phyloP scores from a whole-genome alignment of 257 asterid genomes.

The Solanum virginianum region DNA sequence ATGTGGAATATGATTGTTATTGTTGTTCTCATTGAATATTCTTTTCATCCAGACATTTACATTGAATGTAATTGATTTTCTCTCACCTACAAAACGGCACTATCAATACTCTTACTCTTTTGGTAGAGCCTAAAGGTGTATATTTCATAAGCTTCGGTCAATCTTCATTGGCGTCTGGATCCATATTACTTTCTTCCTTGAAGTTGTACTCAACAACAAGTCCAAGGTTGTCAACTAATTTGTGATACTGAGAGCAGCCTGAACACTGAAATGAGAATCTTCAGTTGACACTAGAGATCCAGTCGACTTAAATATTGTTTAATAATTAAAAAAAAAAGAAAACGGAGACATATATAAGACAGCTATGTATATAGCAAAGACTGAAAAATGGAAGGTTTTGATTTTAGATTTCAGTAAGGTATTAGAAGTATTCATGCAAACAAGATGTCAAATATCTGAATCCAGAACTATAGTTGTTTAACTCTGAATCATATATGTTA shows the following conservation, averaged over 20 bases:
- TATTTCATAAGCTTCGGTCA: slow-evolving; percentile 8
- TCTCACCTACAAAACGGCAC: not conserved
- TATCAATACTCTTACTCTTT: not conserved
- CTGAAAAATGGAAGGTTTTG: not conserved
- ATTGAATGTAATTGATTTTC: not conserved
- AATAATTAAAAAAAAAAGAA: not conserved
- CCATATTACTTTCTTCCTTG: slow-evolving; percentile 38
- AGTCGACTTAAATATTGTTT: not conserved
- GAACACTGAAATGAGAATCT: slow-evolving; percentile 48
- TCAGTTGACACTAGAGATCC: not conserved
- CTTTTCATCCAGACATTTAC: slow-evolving; percentile 8
- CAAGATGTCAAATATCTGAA: not conserved
- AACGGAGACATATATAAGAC: not conserved
- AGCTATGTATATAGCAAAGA: not conserved
- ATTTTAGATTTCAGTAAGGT: not conserved
- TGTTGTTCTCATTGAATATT: slow-evolving; percentile 2
- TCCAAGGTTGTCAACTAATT: slow-evolving; percentile 88
- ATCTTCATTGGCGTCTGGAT: slow-evolving; percentile 28
- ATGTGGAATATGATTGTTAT: not conserved
- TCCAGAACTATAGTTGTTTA: not conserved
- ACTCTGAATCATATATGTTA: not conserved
- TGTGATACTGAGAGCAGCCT: slow-evolving; percentile 84
- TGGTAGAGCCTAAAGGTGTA: not conserved
- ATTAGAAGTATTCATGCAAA: not conserved
- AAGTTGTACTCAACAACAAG: slow-evolving; percentile 73